Percentiles rank a stretch among this genome's conserved stretches.
phyloP scores from a whole-genome alignment of 2,329 filamentous ascomycete species.

The Pestalotiopsis sp. region DNA sequence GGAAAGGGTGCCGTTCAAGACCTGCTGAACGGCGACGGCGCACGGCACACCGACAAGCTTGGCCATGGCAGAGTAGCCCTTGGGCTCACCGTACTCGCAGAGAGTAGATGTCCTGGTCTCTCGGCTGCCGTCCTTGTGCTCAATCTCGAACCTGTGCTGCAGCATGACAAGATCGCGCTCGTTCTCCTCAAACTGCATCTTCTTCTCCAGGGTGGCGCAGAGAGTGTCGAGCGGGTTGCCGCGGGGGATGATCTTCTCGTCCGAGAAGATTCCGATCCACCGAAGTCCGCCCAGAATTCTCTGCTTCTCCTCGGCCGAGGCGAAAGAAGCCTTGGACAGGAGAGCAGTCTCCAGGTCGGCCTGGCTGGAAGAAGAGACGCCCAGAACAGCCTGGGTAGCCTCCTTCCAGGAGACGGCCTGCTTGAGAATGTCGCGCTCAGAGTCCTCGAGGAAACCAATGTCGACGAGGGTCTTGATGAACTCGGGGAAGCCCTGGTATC shows the following conservation, averaged over 20 bases:
- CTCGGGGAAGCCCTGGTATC: conserved; percentile 87
- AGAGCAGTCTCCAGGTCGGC: conserved; percentile 75
- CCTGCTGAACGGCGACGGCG: conserved; percentile 72
- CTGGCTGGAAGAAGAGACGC: conserved; percentile 66
- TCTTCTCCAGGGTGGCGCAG: conserved; percentile 84
- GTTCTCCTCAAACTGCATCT: conserved; percentile 83
- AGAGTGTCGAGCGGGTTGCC: conserved; percentile 86
- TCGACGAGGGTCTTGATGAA: conserved; percentile 89
- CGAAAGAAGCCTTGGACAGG: conserved; percentile 74
- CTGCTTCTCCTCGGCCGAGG: conserved; percentile 67
- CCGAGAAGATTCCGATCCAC: conserved; percentile 73
- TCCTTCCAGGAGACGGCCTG: conserved; percentile 78
- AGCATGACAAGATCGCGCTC: conserved; percentile 82
- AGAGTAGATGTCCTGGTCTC: conserved; percentile 81
- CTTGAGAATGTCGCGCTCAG: conserved; percentile 66
- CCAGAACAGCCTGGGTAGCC: conserved; percentile 76
- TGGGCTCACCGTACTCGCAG: conserved; percentile 76
- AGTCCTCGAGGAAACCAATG: conserved; percentile 82
- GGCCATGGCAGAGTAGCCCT: conserved; percentile 83
- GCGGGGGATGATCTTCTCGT: conserved; percentile 68
- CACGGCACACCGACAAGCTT: conserved; percentile 76
- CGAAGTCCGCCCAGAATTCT: conserved; percentile 71
- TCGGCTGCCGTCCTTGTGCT: conserved; percentile 76
- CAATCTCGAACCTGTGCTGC: conserved; percentile 83
- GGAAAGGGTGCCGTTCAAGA: conserved; percentile 73